Base-by-base conservation (phyloP, 345 rosid genomes). In the Microthlaspi erraticum region DNA sequence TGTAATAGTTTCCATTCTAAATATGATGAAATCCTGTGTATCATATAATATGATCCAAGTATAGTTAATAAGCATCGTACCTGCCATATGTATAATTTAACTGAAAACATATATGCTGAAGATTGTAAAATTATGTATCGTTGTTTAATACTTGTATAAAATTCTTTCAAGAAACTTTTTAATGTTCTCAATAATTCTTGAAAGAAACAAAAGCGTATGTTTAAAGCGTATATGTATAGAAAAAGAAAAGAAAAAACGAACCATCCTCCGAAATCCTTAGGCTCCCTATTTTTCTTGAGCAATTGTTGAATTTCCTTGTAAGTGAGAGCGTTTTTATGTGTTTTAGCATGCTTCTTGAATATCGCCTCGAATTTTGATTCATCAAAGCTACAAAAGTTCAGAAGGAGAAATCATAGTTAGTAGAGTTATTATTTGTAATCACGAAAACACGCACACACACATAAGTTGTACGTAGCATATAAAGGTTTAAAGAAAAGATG, bases 281-380 rank as follows among this genome's bases (percentile, higher is more conserved):
- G 81, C 41, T 88, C 77, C 76, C 91, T 82, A 46, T 84, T 86
- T n/a, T 79, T 43, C 74, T 75, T 69, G 0, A 88, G 77, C 82
- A 88, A 46, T 39, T 9, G 76, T 49, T 1, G 61, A 19, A 88
- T 10, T 66, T 86, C 94, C 6, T 75, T 68, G 13, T 73, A 49
- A 19, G 89, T 84, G 13, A 88, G 78, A 64, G 88, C 86, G 46
- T 78, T 19, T 13, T 38, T 60, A 75, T 82, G 66, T 6, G 76
- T 72, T 2, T 4, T 66, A 8, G 95, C 90, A 67, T 87, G 84
- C 73, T 83, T 86, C 23, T 14, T 29, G 73, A 93, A 87, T 3
- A 90, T 87, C 43, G 87, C 90, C 69, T 90, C 97, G 38, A 93
- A 90, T 66, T 90, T 93, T 1, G 61, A 77, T 2, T 74, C 78